These are phyloP conservation scores for Malus sieversii DNA, from an alignment of 306 rosid species.

Conservation along the genomic window DNA sequence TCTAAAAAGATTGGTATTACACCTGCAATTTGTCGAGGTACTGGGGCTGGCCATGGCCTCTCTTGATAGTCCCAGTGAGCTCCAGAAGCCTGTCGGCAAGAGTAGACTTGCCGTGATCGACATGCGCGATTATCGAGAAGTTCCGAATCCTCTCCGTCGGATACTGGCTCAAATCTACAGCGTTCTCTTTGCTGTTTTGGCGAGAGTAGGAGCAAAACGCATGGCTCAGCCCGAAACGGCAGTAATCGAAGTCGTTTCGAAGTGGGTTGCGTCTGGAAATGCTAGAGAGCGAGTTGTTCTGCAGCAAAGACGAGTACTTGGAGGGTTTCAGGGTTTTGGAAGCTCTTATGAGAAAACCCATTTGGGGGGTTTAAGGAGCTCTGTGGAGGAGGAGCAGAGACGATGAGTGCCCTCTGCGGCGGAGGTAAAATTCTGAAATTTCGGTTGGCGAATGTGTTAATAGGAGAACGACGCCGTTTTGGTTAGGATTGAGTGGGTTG, in stretches of 20 bases:
- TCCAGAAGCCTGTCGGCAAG: constrained; percentile 83
- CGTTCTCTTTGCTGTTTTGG: constrained; percentile 36
- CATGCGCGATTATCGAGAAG: constrained; percentile 75
- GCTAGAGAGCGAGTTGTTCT: constrained; percentile 16
- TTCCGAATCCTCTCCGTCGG: constrained; percentile 69
- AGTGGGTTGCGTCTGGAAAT: constrained; percentile 16
- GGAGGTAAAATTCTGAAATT: neutral
- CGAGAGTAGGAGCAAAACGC: constrained; percentile 54
- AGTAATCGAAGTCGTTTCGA: constrained; percentile 11
- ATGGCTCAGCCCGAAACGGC: constrained; percentile 26
- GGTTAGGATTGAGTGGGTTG: neutral
- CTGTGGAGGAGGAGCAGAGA: neutral
- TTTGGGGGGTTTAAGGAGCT: constrained; percentile 42
- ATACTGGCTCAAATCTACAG: constrained; percentile 55
- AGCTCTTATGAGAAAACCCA: constrained; percentile 66
- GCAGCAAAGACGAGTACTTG: constrained; percentile 21
- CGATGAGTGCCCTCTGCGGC: neutral
- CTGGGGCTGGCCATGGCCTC: constrained; percentile 91
- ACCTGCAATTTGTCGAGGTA: constrained; percentile 89
- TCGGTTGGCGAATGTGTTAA: neutral
- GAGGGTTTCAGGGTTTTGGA: constrained; percentile 44
- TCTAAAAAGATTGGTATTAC: neutral
- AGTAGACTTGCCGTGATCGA: constrained; percentile 80
- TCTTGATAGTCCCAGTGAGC: constrained; percentile 90
- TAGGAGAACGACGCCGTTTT: neutral